Evolutionary conservation across 2,329 filamentous ascomycete species (phyloP).

Genomic region (Monilinia fructigena): DNA sequence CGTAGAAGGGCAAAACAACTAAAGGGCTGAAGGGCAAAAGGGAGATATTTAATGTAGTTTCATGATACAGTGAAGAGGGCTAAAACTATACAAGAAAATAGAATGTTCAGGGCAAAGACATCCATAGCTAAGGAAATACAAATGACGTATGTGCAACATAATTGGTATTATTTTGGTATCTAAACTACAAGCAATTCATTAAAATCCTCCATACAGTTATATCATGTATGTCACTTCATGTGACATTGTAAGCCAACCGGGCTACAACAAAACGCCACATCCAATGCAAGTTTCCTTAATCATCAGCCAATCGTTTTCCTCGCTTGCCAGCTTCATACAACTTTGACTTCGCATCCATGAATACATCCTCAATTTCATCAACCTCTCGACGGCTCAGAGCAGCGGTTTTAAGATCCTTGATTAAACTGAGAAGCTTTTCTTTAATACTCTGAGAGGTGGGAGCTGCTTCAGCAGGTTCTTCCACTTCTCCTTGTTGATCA

Average conservation of each 20-base stretch:
- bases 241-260: constrained; percentile 6
- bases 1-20: too few relatives aligned
- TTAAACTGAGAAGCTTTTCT: constrained; percentile 54
- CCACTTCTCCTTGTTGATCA: neutral
- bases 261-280: constrained; percentile 29
- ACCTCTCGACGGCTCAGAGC: constrained; percentile 64
- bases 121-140: neutral
- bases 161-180: constrained; percentile 15
- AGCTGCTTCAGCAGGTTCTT: constrained; percentile 3
- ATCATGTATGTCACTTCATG: constrained; percentile 10
- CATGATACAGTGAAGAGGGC: neutral
- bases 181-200: constrained; percentile 10
- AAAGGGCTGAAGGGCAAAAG: neutral
- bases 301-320: constrained; percentile 42
- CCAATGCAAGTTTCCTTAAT: constrained; percentile 27
- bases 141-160: neutral
- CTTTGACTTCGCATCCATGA: constrained; percentile 75
- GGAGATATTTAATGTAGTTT: neutral
- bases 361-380: constrained; percentile 70
- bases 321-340: constrained; percentile 69
- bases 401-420: constrained; percentile 59
- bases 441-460: constrained; percentile 49
- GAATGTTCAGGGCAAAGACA: neutral
- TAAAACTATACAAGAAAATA: neutral
- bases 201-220: constrained; percentile 21